Conservation (phyloP, 306 rosid species). For the Delonix regia region DNA sequence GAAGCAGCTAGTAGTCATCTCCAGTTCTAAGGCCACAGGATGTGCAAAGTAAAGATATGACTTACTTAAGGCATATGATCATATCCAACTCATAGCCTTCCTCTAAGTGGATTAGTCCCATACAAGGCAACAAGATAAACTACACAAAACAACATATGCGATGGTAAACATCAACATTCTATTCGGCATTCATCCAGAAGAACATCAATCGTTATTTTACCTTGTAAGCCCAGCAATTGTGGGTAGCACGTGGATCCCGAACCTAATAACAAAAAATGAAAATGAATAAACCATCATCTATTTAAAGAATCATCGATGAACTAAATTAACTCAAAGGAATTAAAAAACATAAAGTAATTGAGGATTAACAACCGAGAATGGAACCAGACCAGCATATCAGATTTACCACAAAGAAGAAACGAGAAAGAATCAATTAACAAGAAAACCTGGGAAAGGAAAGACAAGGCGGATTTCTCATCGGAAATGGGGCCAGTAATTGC, state of each 20-base stretch:
- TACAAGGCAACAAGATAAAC: not conserved
- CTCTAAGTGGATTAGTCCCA: not conserved
- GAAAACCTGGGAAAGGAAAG: slow-evolving; percentile 78
- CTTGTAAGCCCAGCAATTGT: slow-evolving; percentile 96
- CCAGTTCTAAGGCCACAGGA: not conserved
- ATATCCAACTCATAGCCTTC: not conserved
- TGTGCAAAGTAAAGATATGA: not conserved
- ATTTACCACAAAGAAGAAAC: not conserved
- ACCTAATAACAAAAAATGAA: slow-evolving; percentile 52
- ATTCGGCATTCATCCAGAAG: not conserved
- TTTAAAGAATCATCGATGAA: not conserved
- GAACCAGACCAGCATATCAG: not conserved
- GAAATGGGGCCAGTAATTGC: slow-evolving; percentile 78
- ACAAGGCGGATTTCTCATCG: slow-evolving; percentile 76
- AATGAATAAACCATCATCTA: not conserved
- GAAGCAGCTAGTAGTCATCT: not conserved
- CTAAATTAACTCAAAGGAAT: not conserved
- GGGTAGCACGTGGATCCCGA: slow-evolving; percentile 82
- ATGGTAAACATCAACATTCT: not conserved
- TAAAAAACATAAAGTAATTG: not conserved
- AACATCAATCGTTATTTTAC: slow-evolving; percentile 34
- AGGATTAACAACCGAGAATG: not conserved
- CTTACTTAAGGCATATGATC: not conserved
- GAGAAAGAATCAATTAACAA: not conserved
- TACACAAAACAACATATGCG: not conserved